Evolutionary conservation across 208 protist genomes (phyloP).

Genomic region (Tritrichomonas musculus): DNA sequence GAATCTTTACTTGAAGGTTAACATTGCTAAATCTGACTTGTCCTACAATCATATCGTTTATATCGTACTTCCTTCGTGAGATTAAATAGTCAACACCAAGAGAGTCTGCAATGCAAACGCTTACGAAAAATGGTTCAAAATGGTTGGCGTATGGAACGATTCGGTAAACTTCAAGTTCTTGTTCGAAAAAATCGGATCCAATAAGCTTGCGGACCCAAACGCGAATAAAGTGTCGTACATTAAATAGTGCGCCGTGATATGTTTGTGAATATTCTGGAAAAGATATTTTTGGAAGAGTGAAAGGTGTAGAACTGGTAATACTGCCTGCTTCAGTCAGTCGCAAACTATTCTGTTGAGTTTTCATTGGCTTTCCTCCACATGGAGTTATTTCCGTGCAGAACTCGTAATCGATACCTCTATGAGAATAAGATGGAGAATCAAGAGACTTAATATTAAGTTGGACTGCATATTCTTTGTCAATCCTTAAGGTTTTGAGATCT

Average conservation of each 20-base stretch:
- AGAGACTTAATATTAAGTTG: too few relatives aligned
- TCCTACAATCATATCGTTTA: not conserved
- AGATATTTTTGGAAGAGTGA: not conserved
- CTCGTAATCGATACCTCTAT: slow-evolving; percentile 6
- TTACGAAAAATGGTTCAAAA: not conserved
- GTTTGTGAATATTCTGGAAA: not conserved
- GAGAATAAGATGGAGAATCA: not conserved
- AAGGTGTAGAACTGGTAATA: not conserved
- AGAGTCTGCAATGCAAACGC: not conserved
- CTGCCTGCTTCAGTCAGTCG: not conserved
- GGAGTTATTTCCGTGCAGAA: not conserved
- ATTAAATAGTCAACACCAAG: not conserved
- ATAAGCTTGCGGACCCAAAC: not conserved
- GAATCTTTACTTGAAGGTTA: not conserved
- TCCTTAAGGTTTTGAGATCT: too few relatives aligned
- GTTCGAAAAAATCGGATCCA: not conserved
- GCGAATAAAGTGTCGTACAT: not conserved
- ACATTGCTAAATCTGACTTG: not conserved
- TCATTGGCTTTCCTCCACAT: too few relatives aligned
- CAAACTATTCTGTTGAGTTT: too few relatives aligned
- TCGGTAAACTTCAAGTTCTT: not conserved
- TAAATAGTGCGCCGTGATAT: not conserved
- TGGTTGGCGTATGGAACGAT: not conserved
- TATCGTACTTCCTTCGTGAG: not conserved
- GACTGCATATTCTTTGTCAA: too few relatives aligned